Conservation (phyloP, 345 rosid genomes). For the Linum lewisii region DNA sequence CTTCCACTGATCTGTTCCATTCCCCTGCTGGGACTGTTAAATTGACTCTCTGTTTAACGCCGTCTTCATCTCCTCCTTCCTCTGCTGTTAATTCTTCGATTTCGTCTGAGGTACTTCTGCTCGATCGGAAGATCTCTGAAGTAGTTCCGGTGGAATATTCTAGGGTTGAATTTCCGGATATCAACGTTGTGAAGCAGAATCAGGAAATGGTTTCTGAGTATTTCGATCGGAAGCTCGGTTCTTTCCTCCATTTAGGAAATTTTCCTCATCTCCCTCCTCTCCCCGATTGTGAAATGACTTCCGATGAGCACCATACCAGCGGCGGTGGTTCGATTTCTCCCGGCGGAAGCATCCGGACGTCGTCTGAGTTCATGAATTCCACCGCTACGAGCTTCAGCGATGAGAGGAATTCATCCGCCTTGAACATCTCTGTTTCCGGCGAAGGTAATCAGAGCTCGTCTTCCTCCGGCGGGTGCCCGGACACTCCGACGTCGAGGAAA, state of each 20-base stretch:
- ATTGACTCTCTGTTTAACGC: constrained; percentile 47
- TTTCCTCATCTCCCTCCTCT: constrained; percentile 27
- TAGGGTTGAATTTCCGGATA: constrained; percentile 83
- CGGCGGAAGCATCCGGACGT: constrained; percentile 31
- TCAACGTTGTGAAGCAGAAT: constrained; percentile 52
- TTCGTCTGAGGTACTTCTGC: constrained; percentile 75
- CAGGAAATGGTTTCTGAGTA: constrained; percentile 75
- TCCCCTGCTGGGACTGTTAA: constrained; percentile 87
- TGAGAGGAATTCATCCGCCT: constrained; percentile 33
- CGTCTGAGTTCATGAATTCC: constrained; percentile 45
- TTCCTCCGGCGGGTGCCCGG: constrained; percentile 24
- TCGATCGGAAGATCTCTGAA: constrained; percentile 47
- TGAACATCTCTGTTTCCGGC: constrained; percentile 15
- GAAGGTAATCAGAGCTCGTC: constrained; percentile 24
- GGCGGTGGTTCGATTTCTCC: constrained; percentile 25
- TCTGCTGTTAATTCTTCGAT: constrained; percentile 40
- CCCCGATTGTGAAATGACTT: constrained; percentile 41
- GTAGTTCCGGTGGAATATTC: constrained; percentile 59
- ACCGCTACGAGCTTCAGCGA: constrained; percentile 73
- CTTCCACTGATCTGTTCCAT: constrained; percentile 91
- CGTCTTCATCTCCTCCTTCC: constrained; percentile 23
- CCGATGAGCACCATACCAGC: too few relatives aligned
- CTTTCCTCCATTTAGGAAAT: constrained; percentile 68
- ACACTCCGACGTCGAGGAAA: constrained; percentile 50
- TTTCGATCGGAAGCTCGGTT: constrained; percentile 34